Conservation (phyloP, 1,139 yeast species). For the Waltiozyma sp. region DNA sequence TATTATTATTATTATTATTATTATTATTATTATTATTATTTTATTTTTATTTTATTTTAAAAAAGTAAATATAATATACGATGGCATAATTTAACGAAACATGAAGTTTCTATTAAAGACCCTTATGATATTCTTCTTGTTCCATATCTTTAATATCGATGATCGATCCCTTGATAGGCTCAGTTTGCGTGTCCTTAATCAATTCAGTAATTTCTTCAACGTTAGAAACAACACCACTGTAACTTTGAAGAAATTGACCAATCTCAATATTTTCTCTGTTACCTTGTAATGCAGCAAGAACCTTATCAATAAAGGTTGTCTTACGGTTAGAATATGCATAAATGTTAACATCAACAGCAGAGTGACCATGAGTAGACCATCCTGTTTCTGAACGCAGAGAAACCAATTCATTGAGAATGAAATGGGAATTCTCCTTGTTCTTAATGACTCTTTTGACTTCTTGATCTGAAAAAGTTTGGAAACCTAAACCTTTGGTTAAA, state of each 20-base stretch:
- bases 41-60: no score
- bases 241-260: conserved; percentile 55
- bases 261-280: conserved; percentile 79
- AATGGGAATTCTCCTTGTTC: conserved; percentile 21
- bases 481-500: conserved; percentile 48
- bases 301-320: conserved; percentile 24
- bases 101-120: neutral
- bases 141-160: neutral
- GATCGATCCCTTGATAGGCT: conserved; percentile 5
- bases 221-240: conserved; percentile 38
- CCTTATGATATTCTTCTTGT: neutral
- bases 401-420: conserved; percentile 46
- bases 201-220: conserved; percentile 34
- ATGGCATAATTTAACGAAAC: neutral
- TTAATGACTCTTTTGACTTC: conserved; percentile 31
- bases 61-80: no score
- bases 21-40: no score
- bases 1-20: no score
- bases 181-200: conserved; percentile 35
- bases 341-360: conserved; percentile 82
- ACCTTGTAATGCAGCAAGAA: conserved; percentile 49
- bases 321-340: conserved; percentile 57
- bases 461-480: conserved; percentile 37
- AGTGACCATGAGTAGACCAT: conserved; percentile 85
- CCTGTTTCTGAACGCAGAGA: conserved; percentile 67